Base-by-base conservation (phyloP, 345 rosid genomes). In the Cardamine resedifolia region DNA sequence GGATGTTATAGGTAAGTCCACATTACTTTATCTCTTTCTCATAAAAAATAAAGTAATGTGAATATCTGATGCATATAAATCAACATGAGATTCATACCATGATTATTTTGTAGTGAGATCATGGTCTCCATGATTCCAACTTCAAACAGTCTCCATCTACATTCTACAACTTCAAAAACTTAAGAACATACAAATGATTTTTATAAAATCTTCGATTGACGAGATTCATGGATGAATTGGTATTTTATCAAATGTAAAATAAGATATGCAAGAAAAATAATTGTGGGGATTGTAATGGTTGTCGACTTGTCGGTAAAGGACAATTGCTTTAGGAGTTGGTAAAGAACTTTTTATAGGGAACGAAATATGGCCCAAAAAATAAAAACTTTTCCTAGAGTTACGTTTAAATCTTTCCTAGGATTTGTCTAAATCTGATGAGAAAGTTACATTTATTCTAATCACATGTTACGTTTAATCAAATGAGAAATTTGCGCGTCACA, bases 311-410 rank as follows among this genome's bases (percentile, higher is more conserved):
- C 79, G 70, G 75, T 69, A 69, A 76, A 76, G 68, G 70, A 63
- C 79, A 61, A 60, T 69, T 62, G 75, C 79, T 76, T 76, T 68
- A 47, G 59, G 70, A 76, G 70, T 69, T 76, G 64, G 71, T 61
- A 69, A 76, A 76, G 62, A 45, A 66, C 61, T 38, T 43, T 43
- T 58, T 36, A 51, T 58, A 45, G 52, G 47, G 28, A 68, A 65
- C 38, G 24, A 64, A 72, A 53, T 62, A 53, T 72, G 6, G 1
- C 11, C 3, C n/a, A 21, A 31, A 15, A 14, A 20, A 59, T 10
- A 33, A 58, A 24, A 64, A 14, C 6, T 18, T 15, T 16, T 72
- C 62, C 4, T 53, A 63, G 44, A n/a, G n/a, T n/a, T n/a, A n/a
- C n/a, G n/a, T n/a, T n/a, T n/a, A n/a, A n/a, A n/a, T n/a, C n/a